A percentile compares a stretch with the other conserved stretches of the same genome.
Conservation (phyloP, 306 rosid genomes). For the Biancaea sappan region DNA sequence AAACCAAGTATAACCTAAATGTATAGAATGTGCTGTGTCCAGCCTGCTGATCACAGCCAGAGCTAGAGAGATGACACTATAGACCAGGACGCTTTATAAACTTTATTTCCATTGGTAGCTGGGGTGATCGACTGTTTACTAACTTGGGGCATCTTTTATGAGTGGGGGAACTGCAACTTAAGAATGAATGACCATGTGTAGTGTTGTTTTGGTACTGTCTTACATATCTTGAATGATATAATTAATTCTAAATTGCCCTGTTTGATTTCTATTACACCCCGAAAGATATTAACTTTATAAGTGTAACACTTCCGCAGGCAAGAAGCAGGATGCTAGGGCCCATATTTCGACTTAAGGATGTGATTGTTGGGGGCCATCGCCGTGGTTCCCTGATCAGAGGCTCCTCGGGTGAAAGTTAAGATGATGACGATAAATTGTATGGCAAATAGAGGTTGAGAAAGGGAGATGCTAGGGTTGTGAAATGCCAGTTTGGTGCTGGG, state of each 20-base stretch:
- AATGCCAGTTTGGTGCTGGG: slow-evolving; percentile 34
- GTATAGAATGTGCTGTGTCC: background rate
- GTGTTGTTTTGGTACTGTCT: background rate
- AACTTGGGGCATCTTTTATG: background rate
- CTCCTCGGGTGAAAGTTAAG: slow-evolving; percentile 53
- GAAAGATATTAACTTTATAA: slow-evolving; percentile 24
- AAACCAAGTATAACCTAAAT: background rate
- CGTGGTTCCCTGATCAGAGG: slow-evolving; percentile 69
- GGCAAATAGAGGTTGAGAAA: slow-evolving; percentile 32
- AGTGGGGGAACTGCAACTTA: background rate
- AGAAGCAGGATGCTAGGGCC: slow-evolving; percentile 69
- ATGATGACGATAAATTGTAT: slow-evolving; percentile 65
- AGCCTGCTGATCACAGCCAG: background rate
- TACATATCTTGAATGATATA: background rate
- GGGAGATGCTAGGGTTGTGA: slow-evolving; percentile 24
- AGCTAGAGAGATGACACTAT: background rate
- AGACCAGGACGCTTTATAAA: background rate
- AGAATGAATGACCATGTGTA: background rate
- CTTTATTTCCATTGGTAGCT: background rate
- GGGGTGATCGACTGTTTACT: background rate
- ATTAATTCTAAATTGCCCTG: slow-evolving; percentile 1
- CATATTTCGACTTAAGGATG: slow-evolving; percentile 79
- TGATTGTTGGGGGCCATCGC: slow-evolving; percentile 73
- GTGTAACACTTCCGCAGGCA: slow-evolving; percentile 44
- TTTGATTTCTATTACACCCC: background rate